These are phyloP conservation scores for Cyphellophora europaea DNA, from an alignment of 2,329 filamentous ascomycete genomes.

Conservation along the genomic window DNA sequence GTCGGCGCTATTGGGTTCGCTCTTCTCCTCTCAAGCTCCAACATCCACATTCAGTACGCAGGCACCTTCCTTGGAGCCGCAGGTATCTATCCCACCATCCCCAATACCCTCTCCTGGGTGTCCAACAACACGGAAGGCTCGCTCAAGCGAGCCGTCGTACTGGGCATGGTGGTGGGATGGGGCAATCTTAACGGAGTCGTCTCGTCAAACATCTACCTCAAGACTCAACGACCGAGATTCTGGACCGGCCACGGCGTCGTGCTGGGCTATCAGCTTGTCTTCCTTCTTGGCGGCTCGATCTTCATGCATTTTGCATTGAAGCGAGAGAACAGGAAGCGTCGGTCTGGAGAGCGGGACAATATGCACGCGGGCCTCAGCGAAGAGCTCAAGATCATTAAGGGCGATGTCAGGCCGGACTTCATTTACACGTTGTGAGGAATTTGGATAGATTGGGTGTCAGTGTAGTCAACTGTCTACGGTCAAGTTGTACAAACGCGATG, in stretches of 20 bases:
- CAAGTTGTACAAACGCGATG: too few species aligned
- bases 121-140: conserved; percentile 81
- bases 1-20: conserved; percentile 67
- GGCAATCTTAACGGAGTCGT: conserved; percentile 86
- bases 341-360: conserved; percentile 8
- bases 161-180: conserved; percentile 85
- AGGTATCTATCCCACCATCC: conserved; percentile 78
- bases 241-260: conserved; percentile 65
- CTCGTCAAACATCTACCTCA: conserved; percentile 59
- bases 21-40: conserved; percentile 57
- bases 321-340: conserved; percentile 9
- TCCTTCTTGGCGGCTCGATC: conserved; percentile 51
- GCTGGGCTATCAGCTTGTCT: conserved; percentile 61
- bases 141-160: conserved; percentile 78
- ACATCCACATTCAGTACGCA: conserved; percentile 63
- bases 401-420: conserved; percentile 11
- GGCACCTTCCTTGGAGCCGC: conserved; percentile 76
- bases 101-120: conserved; percentile 83
- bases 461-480: too few species aligned
- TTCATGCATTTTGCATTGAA: conserved; percentile 11
- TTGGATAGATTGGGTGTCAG: too few species aligned
- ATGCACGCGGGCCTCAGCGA: conserved; percentile 7
- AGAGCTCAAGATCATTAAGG: conserved; percentile 8
- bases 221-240: conserved; percentile 52
- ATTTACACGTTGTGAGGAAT: conserved; percentile 9